Evolutionary conservation across 108 stramenopile genomes (phyloP).

Genomic region (Nitzschia putrida): DNA sequence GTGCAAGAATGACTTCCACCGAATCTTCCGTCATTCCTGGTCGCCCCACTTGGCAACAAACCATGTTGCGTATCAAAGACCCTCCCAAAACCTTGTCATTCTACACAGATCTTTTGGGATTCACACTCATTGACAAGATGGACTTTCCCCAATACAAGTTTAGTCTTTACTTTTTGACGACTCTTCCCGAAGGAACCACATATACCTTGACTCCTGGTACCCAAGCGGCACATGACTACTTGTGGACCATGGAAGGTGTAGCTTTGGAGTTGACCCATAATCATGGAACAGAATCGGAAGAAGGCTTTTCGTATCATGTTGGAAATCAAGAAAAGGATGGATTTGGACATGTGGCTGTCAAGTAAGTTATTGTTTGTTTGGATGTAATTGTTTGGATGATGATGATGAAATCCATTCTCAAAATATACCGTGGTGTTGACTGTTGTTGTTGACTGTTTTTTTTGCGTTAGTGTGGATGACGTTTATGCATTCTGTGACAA

Average conservation of each 20-base stretch:
- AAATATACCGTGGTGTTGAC: neutral
- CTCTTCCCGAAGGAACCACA: slow-evolving; percentile 56
- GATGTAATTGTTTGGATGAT: neutral
- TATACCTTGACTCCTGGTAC: slow-evolving; percentile 73
- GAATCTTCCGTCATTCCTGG: slow-evolving; percentile 51
- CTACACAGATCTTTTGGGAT: slow-evolving; percentile 72
- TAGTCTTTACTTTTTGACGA: slow-evolving; percentile 75
- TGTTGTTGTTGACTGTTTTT: neutral
- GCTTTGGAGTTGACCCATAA: slow-evolving; percentile 92
- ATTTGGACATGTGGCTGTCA: slow-evolving; percentile 57
- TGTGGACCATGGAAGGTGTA: slow-evolving; percentile 82
- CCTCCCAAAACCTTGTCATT: slow-evolving; percentile 69
- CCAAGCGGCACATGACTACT: slow-evolving; percentile 79
- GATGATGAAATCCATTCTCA: neutral
- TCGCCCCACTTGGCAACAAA: slow-evolving; percentile 90
- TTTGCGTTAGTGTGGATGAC: slow-evolving; percentile 58
- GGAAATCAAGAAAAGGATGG: slow-evolving; percentile 88
- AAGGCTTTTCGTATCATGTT: slow-evolving; percentile 67
- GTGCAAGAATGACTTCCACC: slow-evolving; percentile 8
- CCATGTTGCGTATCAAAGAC: slow-evolving; percentile 84
- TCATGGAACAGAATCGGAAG: slow-evolving; percentile 81
- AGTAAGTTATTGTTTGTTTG: slow-evolving; percentile 12
- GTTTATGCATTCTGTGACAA: slow-evolving; percentile 80
- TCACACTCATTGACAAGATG: slow-evolving; percentile 80
- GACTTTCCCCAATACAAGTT: slow-evolving; percentile 82